These are phyloP conservation scores for Globisporangium sylvaticum DNA, from an alignment of 352 stramenopile species.

Conservation along the genomic window DNA sequence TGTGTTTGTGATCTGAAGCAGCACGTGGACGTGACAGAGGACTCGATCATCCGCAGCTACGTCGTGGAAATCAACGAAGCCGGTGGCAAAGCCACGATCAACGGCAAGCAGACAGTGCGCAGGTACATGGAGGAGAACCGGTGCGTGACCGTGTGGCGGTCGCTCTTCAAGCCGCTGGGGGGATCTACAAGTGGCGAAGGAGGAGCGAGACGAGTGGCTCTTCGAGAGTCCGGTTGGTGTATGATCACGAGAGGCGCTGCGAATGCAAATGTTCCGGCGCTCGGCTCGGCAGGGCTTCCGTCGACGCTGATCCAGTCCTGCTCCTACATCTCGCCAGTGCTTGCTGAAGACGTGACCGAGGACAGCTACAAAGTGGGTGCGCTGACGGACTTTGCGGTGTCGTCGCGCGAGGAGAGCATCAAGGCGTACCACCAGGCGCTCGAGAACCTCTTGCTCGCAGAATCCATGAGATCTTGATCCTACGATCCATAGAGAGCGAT, in stretches of 20 bases:
- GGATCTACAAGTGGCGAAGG: not conserved
- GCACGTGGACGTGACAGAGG: not conserved
- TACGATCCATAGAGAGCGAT: too few relatives aligned
- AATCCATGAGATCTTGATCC: not conserved
- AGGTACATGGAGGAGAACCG: not conserved
- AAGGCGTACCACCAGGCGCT: not conserved
- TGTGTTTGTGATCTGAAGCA: not conserved
- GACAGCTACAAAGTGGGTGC: not conserved
- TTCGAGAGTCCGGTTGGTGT: not conserved
- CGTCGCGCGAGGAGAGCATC: not conserved
- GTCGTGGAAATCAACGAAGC: not conserved
- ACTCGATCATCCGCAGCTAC: not conserved
- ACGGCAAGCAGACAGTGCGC: not conserved
- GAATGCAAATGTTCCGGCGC: not conserved
- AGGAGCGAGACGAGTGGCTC: not conserved
- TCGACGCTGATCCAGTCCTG: not conserved
- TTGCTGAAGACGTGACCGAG: not conserved
- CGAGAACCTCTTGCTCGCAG: not conserved
- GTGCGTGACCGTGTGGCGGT: not conserved
- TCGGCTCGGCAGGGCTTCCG: not conserved
- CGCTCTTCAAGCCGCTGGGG: not conserved
- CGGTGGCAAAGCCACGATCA: not conserved
- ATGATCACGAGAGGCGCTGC: not conserved
- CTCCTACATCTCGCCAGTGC: not conserved
- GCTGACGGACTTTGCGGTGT: not conserved